Base-by-base conservation (phyloP, 176 grass and related monocot species). In the Dendrocalamus sinicus region DNA sequence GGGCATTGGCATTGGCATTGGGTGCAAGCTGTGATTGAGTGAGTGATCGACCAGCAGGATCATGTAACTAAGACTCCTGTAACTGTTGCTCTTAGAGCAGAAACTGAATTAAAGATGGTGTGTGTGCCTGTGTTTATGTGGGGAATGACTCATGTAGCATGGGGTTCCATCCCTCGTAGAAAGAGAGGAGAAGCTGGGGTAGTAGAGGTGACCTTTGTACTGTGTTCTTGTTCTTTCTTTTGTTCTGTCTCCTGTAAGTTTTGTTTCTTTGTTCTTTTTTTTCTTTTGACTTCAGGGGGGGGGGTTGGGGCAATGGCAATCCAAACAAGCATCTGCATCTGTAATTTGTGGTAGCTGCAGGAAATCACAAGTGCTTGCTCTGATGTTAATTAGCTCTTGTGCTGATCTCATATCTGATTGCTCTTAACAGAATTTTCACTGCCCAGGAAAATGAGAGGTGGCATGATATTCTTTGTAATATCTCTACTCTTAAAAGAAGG, bases 241-340 rank as follows among this genome's bases (percentile, higher is more conserved):
- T 67, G 71, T 71, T 46, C 53, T 44, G 47, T 66, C 60, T 90
- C 68, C n/a, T 81, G 73, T 73, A 54, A 73, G 53, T 67, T 76
- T 17, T 77, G 14, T 84, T 81, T 66, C 57, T 72, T 50, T 75
- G 40, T 69, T 47, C 32, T 70, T 10, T 15, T 15, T 30, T 41
- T 51, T 51, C 1, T 80, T 55, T 77, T 51, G 4, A 78, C 55
- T 77, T 65, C 70, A 86, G 50, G 35, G 35, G 80, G 10, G 24
- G 26, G 26, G 26, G n/a, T n/a, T 76, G 82, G 72, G 52, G 60
- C 65, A 84, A 75, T 84, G 81, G 57, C 20, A 64, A 28, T 82
- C 22, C 67, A 82, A 16, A 40, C 58, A 17, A 24, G 79, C 35
- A 58, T 81, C 79, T 12, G 59, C 46, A 9, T 51, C 22, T 17